phyloP scores from a whole-genome alignment of 2,329 filamentous ascomycete genomes.

The Fusarium sp. region DNA sequence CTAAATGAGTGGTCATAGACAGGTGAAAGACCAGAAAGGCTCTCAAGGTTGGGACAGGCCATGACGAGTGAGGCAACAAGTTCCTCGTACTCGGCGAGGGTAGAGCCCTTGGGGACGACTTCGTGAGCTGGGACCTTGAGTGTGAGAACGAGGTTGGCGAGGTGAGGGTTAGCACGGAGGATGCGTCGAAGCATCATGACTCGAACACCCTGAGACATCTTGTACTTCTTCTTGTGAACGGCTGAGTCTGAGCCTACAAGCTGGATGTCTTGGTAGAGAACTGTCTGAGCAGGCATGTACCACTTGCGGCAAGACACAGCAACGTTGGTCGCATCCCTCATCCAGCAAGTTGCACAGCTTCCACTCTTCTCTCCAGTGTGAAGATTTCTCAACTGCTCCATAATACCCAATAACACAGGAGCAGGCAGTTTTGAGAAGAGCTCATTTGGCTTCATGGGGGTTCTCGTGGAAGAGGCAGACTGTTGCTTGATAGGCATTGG shows the following conservation, averaged over 20 bases:
- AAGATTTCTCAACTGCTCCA: conserved; percentile 62
- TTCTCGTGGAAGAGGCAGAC: conserved; percentile 32
- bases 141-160: conserved; percentile 66
- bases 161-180: conserved; percentile 62
- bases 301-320: conserved; percentile 63
- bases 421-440: conserved; percentile 66
- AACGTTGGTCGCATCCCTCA: conserved; percentile 68
- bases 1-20: conserved; percentile 67
- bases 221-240: conserved; percentile 67
- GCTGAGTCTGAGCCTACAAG: conserved; percentile 67
- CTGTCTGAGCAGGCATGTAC: conserved; percentile 61
- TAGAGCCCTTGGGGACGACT: conserved; percentile 50
- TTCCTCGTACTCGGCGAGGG: conserved; percentile 65
- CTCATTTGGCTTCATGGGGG: conserved; percentile 58
- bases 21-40: conserved; percentile 64
- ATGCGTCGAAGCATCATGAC: conserved; percentile 68
- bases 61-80: conserved; percentile 70
- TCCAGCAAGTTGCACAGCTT: conserved; percentile 73
- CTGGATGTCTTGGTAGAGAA: conserved; percentile 69
- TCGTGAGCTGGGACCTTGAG: conserved; percentile 65
- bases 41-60: conserved; percentile 73
- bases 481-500: conserved; percentile 40
- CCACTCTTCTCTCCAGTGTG: conserved; percentile 61
- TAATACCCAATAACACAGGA: conserved; percentile 68
- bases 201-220: conserved; percentile 63